Evolutionary conservation across 1,284 basidiomycete genomes (phyloP).

Genomic region (Microbotryomycetes sp.): DNA sequence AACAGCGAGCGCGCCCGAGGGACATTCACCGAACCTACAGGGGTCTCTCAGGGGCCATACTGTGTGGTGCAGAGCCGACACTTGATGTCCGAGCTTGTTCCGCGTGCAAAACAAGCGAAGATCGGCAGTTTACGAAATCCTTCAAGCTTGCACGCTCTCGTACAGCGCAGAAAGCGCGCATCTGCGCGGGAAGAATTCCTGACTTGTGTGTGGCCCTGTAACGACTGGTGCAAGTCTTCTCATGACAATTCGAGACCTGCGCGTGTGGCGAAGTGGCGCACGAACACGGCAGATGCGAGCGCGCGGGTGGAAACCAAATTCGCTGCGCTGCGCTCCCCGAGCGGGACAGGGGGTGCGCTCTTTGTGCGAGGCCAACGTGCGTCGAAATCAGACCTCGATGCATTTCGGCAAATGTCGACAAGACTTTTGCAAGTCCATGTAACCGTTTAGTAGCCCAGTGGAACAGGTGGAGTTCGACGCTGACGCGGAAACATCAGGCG

Average conservation of each 20-base stretch:
- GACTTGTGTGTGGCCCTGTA: neutral
- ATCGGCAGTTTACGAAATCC: too few relatives aligned
- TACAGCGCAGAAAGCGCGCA: neutral
- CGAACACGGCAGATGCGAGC: neutral
- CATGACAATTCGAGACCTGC: neutral
- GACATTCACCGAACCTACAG: neutral
- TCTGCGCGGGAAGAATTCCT: neutral
- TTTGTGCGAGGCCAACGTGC: neutral
- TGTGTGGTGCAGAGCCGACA: too few relatives aligned
- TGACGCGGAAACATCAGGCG: too few relatives aligned
- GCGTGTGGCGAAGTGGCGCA: neutral
- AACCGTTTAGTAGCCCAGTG: too few relatives aligned
- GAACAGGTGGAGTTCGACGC: too few relatives aligned
- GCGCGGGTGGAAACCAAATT: neutral
- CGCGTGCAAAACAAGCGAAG: too few relatives aligned
- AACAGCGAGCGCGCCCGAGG: neutral
- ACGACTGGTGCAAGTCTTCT: neutral
- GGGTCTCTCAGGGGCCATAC: neutral
- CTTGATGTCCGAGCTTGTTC: too few relatives aligned
- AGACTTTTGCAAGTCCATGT: too few relatives aligned
- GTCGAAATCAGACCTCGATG: too few relatives aligned
- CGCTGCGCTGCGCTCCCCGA: neutral
- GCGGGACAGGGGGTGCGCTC: neutral
- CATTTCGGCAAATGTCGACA: too few relatives aligned
- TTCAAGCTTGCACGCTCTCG: neutral